Base-by-base conservation (phyloP, 345 rosid genomes). In the Hirschfeldia incana region DNA sequence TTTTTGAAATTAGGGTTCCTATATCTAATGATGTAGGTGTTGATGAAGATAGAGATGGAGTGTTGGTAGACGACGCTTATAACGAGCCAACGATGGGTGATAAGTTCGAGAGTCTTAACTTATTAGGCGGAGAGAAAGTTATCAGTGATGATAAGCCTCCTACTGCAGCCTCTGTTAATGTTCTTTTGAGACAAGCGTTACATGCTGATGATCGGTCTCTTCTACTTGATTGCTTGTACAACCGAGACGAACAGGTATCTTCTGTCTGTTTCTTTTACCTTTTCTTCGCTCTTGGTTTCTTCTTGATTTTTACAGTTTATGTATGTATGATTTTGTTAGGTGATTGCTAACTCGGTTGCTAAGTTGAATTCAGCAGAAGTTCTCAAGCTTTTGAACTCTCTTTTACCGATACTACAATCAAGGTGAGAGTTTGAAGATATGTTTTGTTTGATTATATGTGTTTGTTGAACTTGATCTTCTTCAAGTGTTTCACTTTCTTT, bases 61-160 rank as follows among this genome's bases (percentile, higher is more conserved):
- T 81, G 30, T 77, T 88, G 6, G 88, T 83, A 57, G 88, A 92
- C 68, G 89, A 86, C 87, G 87, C 86, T 81, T 70, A 67, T 36
- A 83, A 87, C 75, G 99, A 93, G 90, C 97, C 89, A 8, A 93
- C 99, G 29, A 93, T 96, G 86, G 98, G 97, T 46, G 98, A 96
- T 80, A 93, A 88, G 74, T 93, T 96, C 34, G 91, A 81, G 64
- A 80, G 82, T 80, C 85, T 92, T 72, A 84, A 83, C 76, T 65
- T 90, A 69, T 69, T 82, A 66, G 84, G 85, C 12, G 81, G 64
- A 46, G 84, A 74, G 21, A 74, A 79, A 58, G 17, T 69, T 73
- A 82, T 28, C 65, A 37, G 11, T 37, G 44, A 79, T 68, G 76
- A 81, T 72, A 91, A 87, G 85, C 92, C 91, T 77, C 95, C 98